Percentiles rank a stretch among this genome's conserved stretches.
These are phyloP conservation scores for Euphorbia corollata DNA, from an alignment of 441 rosid species.

Conservation along the genomic window DNA sequence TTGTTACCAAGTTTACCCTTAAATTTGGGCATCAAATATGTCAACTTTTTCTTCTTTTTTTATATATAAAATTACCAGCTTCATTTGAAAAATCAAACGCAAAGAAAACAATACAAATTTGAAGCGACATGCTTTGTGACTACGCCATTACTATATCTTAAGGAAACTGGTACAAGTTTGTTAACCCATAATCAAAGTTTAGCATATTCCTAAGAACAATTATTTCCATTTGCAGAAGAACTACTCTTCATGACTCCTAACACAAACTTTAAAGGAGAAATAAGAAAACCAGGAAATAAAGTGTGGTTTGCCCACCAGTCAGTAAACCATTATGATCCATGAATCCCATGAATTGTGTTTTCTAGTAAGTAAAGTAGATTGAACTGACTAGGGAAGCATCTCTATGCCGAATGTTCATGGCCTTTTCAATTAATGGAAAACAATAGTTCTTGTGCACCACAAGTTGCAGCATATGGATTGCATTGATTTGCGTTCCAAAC, in stretches of 20 bases:
- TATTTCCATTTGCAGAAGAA: not conserved
- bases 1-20: not conserved
- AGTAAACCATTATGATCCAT: too few species aligned
- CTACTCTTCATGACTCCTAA: not conserved
- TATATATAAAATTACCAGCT: not conserved
- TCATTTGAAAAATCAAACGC: not conserved
- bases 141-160: not conserved
- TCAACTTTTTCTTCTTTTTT: not conserved
- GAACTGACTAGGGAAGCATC: too few species aligned
- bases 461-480: too few species aligned
- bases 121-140: not conserved
- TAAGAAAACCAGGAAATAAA: too few species aligned
- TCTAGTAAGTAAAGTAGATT: too few species aligned
- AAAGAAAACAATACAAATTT: not conserved
- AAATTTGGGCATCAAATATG: not conserved
- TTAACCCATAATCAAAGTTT: not conserved
- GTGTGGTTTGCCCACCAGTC: too few species aligned
- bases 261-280: too few species aligned
- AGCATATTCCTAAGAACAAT: conserved; percentile 1
- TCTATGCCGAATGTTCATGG: too few species aligned
- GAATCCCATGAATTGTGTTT: too few species aligned
- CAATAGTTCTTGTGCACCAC: too few species aligned
- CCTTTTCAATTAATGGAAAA: too few species aligned
- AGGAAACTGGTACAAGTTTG: conserved; percentile 1
- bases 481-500: not conserved